Base-by-base conservation (phyloP, 1,284 basidiomycete species). In the Schizopora paradoxa region DNA sequence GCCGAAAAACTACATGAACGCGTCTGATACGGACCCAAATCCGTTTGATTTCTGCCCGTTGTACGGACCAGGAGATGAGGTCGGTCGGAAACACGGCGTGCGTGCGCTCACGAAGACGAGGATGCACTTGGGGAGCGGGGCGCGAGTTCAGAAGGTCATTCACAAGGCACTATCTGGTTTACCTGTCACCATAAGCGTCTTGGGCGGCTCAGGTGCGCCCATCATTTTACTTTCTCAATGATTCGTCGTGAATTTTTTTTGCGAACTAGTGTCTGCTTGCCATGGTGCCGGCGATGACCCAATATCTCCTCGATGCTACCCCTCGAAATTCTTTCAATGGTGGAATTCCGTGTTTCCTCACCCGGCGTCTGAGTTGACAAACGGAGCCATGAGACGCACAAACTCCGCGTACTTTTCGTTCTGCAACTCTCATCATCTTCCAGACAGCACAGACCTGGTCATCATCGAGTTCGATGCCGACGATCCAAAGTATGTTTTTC, bases 321-420 rank as follows among this genome's bases (percentile, higher is more conserved):
- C 93, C 1, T 82, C 88, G 29, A 77, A 79, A 32, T 88, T 97
- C 68, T 96, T 96, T 70, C 73, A 84, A 48, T 97, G 94, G 93
- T 94, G 92, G 86, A 91, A 94, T 66, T 77, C 74, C 42, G 77
- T 96, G 13, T 97, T 97, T 67, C 93, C 93, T 1, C 89, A 97
- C 65, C 92, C 92, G 0, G 88, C 87, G 2, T 91, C 91, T 6
- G 92, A 96, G 64, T 76, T 97, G 53, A 97, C 94, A 11, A 96
- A 96, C 62, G 94, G 93, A 25, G 94, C 93, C 2, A 85, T 92
- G 70, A 77, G 90, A 19, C 77, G 81, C 40, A 91, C 91, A 28
- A 86, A 86, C 64, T 92, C 91, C 3, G 84, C 82, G 3, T 97
- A 97, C 69, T 97, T 91, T 68, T 86, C 85, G 3, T 96, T 85